Evolutionary conservation across 1,139 yeast genomes (phyloP), one percentile per base, ranked within the genome.

Genomic region (Nakaseomyces uthaithaninus): DNA sequence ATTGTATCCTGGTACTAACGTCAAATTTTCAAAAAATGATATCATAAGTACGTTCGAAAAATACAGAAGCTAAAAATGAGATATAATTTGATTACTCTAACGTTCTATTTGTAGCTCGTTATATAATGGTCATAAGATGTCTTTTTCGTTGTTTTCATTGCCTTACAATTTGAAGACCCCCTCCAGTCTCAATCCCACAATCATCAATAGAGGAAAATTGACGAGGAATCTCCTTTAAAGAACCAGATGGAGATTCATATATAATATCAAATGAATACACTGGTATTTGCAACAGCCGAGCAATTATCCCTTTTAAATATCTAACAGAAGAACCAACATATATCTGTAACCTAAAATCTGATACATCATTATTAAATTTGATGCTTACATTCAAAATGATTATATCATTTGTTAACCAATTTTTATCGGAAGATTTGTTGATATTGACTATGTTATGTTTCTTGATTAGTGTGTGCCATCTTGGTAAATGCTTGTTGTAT

Each of bases 11-110:
- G 72, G 70, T 23, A 52, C 61, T 3, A 59, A 57, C 28, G 49
- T 63, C 17, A 67, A 58, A 33, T 70, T 71, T 45, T 62, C 67
- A 12, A 68, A 68, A 45, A 64, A 64, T 38, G 74, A 70, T 39
- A 59, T 70, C 22, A 60, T 65, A 18, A 55, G 66, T 3, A 67
- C 72, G 2, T 71, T 71, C 47, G 66, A 62, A 25, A 44, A 48
- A 26, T 57, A 52, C 36, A 59, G 59, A 38, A 49, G 53, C 31
- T 46, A n/a, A n/a, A n/a, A n/a, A n/a, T n/a, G n/a, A n/a, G n/a
- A n/a, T n/a, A n/a, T n/a, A n/a, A n/a, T n/a, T n/a, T n/a, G n/a
- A n/a, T n/a, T n/a, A n/a, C n/a, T n/a, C n/a, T n/a, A n/a, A n/a
- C n/a, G n/a, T n/a, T n/a, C n/a, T n/a, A n/a, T n/a, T n/a, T n/a